Conservation (phyloP, 768 basidiomycete genomes). For the Psilocybe cyanescens region DNA sequence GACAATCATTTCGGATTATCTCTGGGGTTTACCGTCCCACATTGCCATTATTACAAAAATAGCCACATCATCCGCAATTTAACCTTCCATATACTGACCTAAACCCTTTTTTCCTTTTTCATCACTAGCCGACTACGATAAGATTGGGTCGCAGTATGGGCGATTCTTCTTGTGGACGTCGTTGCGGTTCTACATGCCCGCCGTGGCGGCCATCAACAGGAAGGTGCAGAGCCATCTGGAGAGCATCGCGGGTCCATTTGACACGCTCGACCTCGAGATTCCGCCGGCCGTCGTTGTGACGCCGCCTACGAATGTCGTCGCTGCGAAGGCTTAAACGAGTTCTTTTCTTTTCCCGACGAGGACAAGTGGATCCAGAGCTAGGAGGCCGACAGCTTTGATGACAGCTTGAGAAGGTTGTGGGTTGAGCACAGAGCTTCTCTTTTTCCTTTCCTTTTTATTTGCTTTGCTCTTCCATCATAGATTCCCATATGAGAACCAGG, state of each 20-base stretch:
- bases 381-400: background rate
- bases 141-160: slow-evolving; percentile 61
- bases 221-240: slow-evolving; percentile 42
- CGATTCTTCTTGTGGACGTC: slow-evolving; percentile 80
- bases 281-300: background rate
- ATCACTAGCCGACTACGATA: slow-evolving; percentile 65
- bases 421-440: background rate
- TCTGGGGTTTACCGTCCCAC: background rate
- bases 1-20: background rate
- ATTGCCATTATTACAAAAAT: background rate
- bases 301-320: background rate
- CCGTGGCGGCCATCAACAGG: slow-evolving; percentile 33
- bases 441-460: background rate
- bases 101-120: background rate
- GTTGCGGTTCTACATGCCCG: slow-evolving; percentile 59
- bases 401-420: background rate
- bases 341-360: background rate
- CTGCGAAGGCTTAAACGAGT: slow-evolving; percentile 1
- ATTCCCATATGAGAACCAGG: too few relatives aligned
- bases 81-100: background rate
- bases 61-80: background rate
- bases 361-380: too few relatives aligned
- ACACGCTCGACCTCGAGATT: slow-evolving; percentile 24
- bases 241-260: slow-evolving; percentile 58
- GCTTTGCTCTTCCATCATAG: too few relatives aligned